A percentile compares a stretch with the other conserved stretches of the same genome.
Evolutionary conservation across 148 eudicot genomes (phyloP).

Genomic region (Fagopyrum esculentum): DNA sequence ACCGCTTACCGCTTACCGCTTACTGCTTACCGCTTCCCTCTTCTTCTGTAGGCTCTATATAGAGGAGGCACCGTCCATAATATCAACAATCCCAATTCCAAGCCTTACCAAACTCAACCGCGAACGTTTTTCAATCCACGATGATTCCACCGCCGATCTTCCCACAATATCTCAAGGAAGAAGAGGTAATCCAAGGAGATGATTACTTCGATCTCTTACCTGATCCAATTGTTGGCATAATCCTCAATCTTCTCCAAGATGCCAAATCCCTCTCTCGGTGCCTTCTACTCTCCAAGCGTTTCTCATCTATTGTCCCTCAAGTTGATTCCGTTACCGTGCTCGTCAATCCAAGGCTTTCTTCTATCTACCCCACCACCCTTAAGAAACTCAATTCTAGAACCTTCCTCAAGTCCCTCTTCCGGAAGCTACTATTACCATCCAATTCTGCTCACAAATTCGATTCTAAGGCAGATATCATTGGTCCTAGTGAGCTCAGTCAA

Average conservation of each 20-base stretch:
- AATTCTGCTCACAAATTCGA: background rate
- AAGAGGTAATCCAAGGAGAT: background rate
- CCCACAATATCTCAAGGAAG: background rate
- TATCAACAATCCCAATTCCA: background rate
- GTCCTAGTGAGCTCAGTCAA: slow-evolving; percentile 17
- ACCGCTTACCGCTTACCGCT: background rate
- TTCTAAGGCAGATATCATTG: slow-evolving; percentile 12
- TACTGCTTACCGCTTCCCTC: background rate
- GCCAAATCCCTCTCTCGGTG: slow-evolving; percentile 40
- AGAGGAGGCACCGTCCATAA: slow-evolving; percentile 6
- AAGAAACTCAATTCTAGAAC: slow-evolving; percentile 4
- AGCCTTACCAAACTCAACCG: background rate
- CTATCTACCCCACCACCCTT: background rate
- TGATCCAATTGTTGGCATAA: slow-evolving; percentile 31
- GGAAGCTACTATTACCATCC: slow-evolving; percentile 15
- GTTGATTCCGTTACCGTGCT: slow-evolving; percentile 30
- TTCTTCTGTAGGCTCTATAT: background rate
- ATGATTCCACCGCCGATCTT: slow-evolving; percentile 12
- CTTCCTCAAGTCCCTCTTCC: slow-evolving; percentile 22
- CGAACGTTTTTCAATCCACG: background rate
- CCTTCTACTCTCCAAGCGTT: slow-evolving; percentile 37
- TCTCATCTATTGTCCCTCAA: slow-evolving; percentile 30
- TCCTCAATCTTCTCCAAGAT: slow-evolving; percentile 43
- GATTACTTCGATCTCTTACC: slow-evolving; percentile 57
- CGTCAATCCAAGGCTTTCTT: slow-evolving; percentile 6